Evolutionary conservation across 225 moss, liverwort and hornwort species (phyloP), one percentile per base, ranked within the genome.

Genomic region (Sphagnum contortum): DNA sequence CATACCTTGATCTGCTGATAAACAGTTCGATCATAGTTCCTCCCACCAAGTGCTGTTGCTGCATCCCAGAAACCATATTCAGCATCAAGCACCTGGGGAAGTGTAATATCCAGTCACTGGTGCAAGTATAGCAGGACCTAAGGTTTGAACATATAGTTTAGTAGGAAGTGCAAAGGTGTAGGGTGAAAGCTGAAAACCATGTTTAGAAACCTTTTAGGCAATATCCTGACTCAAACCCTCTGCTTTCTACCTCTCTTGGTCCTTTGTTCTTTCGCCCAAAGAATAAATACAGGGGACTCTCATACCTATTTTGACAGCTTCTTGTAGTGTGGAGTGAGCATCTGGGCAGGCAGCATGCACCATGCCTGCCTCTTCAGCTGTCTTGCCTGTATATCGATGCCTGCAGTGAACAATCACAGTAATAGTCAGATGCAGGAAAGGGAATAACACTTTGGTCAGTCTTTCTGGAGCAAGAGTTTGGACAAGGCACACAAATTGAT

Each of bases 351-450:
- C 80, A 61, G 75, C 83, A 65, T 96, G 88, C 72, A 96, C 77
- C 72, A 96, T 90, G 60, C 96, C 96, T 12, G 88, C 87, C 47
- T 90, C 90, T 9, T 77, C 76, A 11, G 88, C 92, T 55, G 81
- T 64, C 71, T 89, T 85, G 5, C 84, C 96, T 8, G 77, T 81
- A 72, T 78, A 96, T 55, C 81, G 85, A 59, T 88, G 75, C 44
- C 78, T 78, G 74, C 64, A 70, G 6, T 62, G 7, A 8, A 14
- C 5, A 12, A 56, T 6, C 45, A 12, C 13, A 12, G 12, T n/a
- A 48, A 5, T 7, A 12, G n/a, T 64, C 12, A 64, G 12, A 64
- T 29, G 29, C 29, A 29, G 29, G 29, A 1, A 29, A 29, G 29
- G 29, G 29, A 29, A 29, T 29, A 29, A 29, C 29, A 29, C 29